Percentiles rank a stretch among this genome's conserved stretches.
phyloP scores from a whole-genome alignment of 2,329 filamentous ascomycete genomes.

The Lecanicillium sp. region DNA sequence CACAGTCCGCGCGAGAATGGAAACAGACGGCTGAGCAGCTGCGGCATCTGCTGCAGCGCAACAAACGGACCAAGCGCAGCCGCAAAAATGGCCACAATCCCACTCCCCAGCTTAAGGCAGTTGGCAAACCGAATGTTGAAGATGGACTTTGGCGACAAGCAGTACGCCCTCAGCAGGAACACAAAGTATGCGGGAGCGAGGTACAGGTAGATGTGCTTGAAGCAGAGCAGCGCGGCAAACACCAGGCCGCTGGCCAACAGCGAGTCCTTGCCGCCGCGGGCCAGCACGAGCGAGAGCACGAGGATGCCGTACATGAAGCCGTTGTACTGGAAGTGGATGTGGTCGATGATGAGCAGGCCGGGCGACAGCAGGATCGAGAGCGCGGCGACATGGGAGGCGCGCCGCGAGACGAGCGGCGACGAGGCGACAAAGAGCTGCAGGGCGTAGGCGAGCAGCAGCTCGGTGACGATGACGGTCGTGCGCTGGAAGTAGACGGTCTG shows the following conservation, averaged over 20 bases:
- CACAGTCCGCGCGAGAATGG: slow-evolving; percentile 91
- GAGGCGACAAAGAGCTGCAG: slow-evolving; percentile 76
- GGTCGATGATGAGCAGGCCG: slow-evolving; percentile 92
- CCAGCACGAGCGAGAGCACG: slow-evolving; percentile 77
- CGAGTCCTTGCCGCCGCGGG: slow-evolving; percentile 66
- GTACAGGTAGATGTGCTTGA: slow-evolving; percentile 98
- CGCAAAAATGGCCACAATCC: slow-evolving; percentile 65
- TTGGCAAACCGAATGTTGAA: slow-evolving; percentile 74
- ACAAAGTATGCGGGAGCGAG: slow-evolving; percentile 94
- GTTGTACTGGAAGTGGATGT: slow-evolving; percentile 99
- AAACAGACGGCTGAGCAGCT: slow-evolving; percentile 79
- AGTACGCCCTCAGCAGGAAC: slow-evolving; percentile 84
- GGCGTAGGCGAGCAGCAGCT: slow-evolving; percentile 77
- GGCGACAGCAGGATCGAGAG: slow-evolving; percentile 88
- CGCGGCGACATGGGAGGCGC: slow-evolving; percentile 76
- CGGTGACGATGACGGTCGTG: slow-evolving; percentile 76
- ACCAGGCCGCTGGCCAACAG: slow-evolving; percentile 72
- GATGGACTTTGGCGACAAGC: slow-evolving; percentile 69
- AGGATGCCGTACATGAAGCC: slow-evolving; percentile 91
- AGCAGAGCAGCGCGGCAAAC: slow-evolving; percentile 80
- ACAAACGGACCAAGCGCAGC: slow-evolving; percentile 88
- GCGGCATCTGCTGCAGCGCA: slow-evolving; percentile 72
- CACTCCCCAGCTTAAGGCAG: slow-evolving; percentile 72
- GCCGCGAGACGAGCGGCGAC: slow-evolving; percentile 57
- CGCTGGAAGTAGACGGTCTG: slow-evolving; percentile 92